Percentiles rank a stretch among this genome's conserved stretches.
phyloP scores from a whole-genome alignment of 192 early-diverging fungal species.

The Rhizophagus prolifer region DNA sequence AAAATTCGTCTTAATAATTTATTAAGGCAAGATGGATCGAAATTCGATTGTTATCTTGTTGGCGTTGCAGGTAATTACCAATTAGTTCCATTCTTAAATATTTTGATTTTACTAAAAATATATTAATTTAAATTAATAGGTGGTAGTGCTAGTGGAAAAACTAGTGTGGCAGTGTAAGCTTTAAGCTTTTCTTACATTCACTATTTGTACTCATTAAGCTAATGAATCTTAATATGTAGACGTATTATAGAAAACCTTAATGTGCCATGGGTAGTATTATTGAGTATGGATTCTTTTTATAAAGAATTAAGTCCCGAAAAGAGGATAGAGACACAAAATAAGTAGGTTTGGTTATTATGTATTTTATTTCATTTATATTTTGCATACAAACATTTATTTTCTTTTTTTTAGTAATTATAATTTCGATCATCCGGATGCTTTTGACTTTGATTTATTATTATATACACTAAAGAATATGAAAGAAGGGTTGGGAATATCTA shows the following conservation, averaged over 20 bases:
- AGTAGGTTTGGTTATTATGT: slow-evolving; percentile 36
- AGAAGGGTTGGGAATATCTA: slow-evolving; percentile 54
- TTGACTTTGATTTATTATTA: slow-evolving; percentile 78
- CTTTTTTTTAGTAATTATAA: slow-evolving; percentile 71
- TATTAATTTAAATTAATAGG: slow-evolving; percentile 35
- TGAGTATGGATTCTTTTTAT: slow-evolving; percentile 98
- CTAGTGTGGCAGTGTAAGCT: slow-evolving; percentile 67
- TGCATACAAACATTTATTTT: neutral
- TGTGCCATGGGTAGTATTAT: slow-evolving; percentile 82
- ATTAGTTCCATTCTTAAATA: neutral
- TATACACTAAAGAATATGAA: slow-evolving; percentile 75
- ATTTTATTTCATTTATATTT: slow-evolving; percentile 12
- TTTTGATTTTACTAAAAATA: neutral
- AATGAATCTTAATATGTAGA: slow-evolving; percentile 29
- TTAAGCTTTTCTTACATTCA: slow-evolving; percentile 26
- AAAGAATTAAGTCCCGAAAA: slow-evolving; percentile 79
- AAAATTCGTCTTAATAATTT: neutral
- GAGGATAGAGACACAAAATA: slow-evolving; percentile 46
- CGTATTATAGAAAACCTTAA: slow-evolving; percentile 72
- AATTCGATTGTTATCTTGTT: slow-evolving; percentile 65
- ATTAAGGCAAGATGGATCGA: slow-evolving; percentile 57
- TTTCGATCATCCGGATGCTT: slow-evolving; percentile 92
- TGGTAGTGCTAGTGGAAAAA: slow-evolving; percentile 84
- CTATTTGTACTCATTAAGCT: neutral
- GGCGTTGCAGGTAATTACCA: slow-evolving; percentile 63